Evolutionary conservation across 768 basidiomycete genomes (phyloP).

Genomic region (Cyathus striatus): DNA sequence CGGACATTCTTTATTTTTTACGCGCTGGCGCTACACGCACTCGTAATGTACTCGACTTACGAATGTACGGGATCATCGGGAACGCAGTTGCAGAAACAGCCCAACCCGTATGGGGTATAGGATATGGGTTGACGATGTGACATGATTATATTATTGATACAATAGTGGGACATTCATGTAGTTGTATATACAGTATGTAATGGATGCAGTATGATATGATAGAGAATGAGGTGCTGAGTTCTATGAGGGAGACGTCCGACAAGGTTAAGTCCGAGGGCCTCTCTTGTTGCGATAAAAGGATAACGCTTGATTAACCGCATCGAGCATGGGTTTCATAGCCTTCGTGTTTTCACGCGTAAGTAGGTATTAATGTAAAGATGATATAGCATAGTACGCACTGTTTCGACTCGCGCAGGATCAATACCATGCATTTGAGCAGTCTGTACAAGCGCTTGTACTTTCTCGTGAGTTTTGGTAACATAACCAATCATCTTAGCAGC

Average conservation of each 20-base stretch:
- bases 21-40: conserved; percentile 71
- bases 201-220: conserved; percentile 6
- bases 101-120: conserved; percentile 34
- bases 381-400: conserved; percentile 37
- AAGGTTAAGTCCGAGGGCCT: conserved; percentile 13
- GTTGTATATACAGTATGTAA: conserved; percentile 9
- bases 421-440: conserved; percentile 55
- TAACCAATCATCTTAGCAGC: conserved; percentile 87
- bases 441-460: conserved; percentile 73
- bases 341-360: too few species aligned
- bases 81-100: conserved; percentile 45
- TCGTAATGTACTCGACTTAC: conserved; percentile 77
- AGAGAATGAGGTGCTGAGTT: neutral
- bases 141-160: conserved; percentile 5
- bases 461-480: conserved; percentile 73
- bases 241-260: neutral
- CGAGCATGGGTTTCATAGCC: conserved; percentile 74
- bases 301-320: conserved; percentile 71
- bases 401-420: conserved; percentile 58
- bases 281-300: conserved; percentile 48
- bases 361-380: neutral
- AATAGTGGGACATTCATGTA: neutral
- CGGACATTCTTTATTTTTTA: conserved; percentile 88
- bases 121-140: conserved; percentile 2
- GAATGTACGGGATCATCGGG: conserved; percentile 59